Percentiles rank a stretch among this genome's conserved stretches.
phyloP scores from a whole-genome alignment of 306 rosid species.

The Sindora glabra region DNA sequence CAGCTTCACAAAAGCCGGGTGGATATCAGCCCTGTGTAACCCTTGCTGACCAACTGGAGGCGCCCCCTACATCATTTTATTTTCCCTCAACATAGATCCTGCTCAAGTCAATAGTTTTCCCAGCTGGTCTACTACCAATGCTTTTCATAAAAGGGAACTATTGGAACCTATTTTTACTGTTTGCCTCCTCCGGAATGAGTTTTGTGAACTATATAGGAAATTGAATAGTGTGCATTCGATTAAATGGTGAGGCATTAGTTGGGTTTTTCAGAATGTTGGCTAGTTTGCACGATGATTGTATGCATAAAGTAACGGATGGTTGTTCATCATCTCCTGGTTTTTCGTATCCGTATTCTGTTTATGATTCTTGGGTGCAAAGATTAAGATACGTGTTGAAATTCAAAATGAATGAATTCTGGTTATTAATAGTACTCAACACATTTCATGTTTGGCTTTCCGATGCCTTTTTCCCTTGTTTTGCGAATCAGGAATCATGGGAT shows the following conservation, averaged over 20 bases:
- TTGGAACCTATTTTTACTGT: conserved; percentile 4
- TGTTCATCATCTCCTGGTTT: neutral
- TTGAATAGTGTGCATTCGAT: conserved; percentile 12
- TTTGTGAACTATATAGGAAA: conserved; percentile 12
- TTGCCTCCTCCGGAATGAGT: conserved; percentile 8
- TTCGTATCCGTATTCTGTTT: neutral
- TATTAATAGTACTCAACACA: too few relatives aligned
- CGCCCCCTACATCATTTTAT: neutral
- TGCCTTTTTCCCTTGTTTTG: too few relatives aligned
- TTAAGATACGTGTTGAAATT: neutral
- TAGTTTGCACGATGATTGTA: conserved; percentile 12
- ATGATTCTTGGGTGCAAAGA: neutral
- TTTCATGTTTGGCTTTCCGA: too few relatives aligned
- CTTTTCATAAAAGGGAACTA: conserved; percentile 7
- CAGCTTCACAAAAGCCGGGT: conserved; percentile 89
- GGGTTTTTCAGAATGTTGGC: neutral
- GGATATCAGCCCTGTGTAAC: conserved; percentile 45
- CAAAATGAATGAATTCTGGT: too few relatives aligned
- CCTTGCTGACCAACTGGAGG: neutral
- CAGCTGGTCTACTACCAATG: conserved; percentile 8
- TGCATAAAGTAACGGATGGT: neutral
- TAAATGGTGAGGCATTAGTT: conserved; percentile 6
- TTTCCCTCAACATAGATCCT: conserved; percentile 8
- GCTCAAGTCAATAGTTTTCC: conserved; percentile 15
- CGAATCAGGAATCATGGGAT: too few relatives aligned